Base-by-base conservation (phyloP, 495 filamentous ascomycete species). In the Penicillium subrubescens region DNA sequence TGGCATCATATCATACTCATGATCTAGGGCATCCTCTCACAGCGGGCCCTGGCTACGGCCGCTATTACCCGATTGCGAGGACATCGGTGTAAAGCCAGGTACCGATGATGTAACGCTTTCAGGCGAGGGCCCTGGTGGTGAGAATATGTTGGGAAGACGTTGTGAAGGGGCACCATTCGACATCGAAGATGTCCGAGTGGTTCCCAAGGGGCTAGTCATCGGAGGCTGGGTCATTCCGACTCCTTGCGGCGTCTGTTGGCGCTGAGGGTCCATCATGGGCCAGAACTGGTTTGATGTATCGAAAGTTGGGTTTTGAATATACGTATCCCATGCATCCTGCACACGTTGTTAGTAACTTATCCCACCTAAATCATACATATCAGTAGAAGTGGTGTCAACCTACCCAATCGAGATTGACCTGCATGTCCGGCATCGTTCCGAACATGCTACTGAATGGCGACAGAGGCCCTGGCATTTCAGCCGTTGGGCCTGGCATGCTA, bases 371-470 rank as follows among this genome's bases (percentile, higher is more conserved):
- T 14, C 8, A 54, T 35, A 1, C 12, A 15, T 7, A 21, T 23
- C 4, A 6, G 7, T 8, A 10, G 17, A 31, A 11, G 29, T 27
- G 8, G 33, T n/a, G 33, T n/a, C 17, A 54, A 73, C 88, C 77
- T 80, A 94, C 92, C 91, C 92, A 95, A 71, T 94, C 91, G 68
- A 94, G 84, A 65, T 89, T 91, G 29, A 63, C 73, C 62, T 88
- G 85, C 80, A 86, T 81, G 41, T 91, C 89, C 29, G 87, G 86
- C 72, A 84, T 80, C 55, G 83, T 76, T 23, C 87, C 82, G 64
- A 91, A 81, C 71, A 84, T 80, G 63, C 79, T 85, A 58, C 75
- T 83, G 58, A 83, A 82, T 64, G 82, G 85, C 62, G 86, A 87
- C 61, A 80, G 71, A 21, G 70, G 52, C 5, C 73, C 75, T 3